These are phyloP conservation scores for Tuber aestivum DNA, from an alignment of 495 filamentous ascomycete species.

Conservation along the genomic window DNA sequence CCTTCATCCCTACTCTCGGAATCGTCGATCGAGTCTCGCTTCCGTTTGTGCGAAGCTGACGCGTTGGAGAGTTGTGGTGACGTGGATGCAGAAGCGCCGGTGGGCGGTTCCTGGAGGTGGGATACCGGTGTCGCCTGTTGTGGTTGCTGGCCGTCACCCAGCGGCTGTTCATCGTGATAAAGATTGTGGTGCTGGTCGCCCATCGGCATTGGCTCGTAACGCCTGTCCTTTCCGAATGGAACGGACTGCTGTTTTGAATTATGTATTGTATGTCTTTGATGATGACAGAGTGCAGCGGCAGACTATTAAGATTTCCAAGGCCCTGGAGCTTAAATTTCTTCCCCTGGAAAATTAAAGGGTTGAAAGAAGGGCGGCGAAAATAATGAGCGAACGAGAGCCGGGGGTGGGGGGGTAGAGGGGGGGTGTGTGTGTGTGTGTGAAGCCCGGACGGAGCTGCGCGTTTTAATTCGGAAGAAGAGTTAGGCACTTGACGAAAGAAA, in stretches of 20 bases:
- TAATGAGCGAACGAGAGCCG: slow-evolving; percentile 8
- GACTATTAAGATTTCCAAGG: not conserved
- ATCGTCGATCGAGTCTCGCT: slow-evolving; percentile 42
- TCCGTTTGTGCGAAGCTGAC: slow-evolving; percentile 40
- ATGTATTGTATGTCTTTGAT: not conserved
- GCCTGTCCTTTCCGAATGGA: slow-evolving; percentile 1
- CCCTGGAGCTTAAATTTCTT: not conserved
- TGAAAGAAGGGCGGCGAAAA: not conserved
- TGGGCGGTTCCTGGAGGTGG: slow-evolving; percentile 38
- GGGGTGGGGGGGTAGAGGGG: slow-evolving; percentile 24
- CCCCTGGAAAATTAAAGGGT: not conserved
- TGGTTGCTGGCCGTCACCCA: slow-evolving; percentile 39
- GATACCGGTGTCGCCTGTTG: slow-evolving; percentile 35
- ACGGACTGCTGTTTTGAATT: slow-evolving; percentile 2
- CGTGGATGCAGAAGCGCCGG: slow-evolving; percentile 35
- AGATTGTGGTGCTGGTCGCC: slow-evolving; percentile 42
- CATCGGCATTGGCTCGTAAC: slow-evolving; percentile 37
- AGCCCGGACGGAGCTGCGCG: slow-evolving; percentile 28
- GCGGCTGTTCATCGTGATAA: slow-evolving; percentile 37
- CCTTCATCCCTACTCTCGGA: slow-evolving; percentile 37
- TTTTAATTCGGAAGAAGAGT: slow-evolving; percentile 33
- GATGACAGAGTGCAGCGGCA: slow-evolving; percentile 1
- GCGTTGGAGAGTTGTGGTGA: slow-evolving; percentile 36
- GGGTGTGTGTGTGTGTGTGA: slow-evolving; percentile 24
- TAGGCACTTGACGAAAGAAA: slow-evolving; percentile 37